A percentile compares a stretch with the other conserved stretches of the same genome.
phyloP scores from a whole-genome alignment of 148 eudicot species.

The Chenopodium berlandieri region DNA sequence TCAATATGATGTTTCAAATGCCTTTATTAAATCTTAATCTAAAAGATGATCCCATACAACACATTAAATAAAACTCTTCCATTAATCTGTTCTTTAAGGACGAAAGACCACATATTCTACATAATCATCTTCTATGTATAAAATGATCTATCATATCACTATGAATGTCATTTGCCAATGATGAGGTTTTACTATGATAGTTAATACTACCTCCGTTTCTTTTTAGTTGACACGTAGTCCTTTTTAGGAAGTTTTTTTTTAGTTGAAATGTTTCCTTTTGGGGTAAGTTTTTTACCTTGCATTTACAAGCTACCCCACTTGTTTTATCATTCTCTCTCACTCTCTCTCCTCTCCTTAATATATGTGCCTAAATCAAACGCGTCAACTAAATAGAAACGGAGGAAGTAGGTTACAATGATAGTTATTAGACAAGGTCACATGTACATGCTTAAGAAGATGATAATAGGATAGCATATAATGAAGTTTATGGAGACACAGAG shows the following conservation, averaged over 20 bases:
- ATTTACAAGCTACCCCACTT: too few species aligned
- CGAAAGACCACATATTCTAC: not conserved
- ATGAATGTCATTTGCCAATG: not conserved
- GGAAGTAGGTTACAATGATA: not conserved
- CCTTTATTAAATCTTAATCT: not conserved
- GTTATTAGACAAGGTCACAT: not conserved
- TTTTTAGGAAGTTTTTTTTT: too few species aligned
- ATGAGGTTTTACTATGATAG: not conserved
- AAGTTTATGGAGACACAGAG: not conserved
- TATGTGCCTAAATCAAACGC: too few species aligned
- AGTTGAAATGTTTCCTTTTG: too few species aligned
- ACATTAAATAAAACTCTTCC: not conserved
- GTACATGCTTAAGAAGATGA: not conserved
- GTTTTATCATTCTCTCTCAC: too few species aligned
- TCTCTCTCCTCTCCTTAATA: too few species aligned
- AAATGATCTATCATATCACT: not conserved
- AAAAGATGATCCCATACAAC: not conserved
- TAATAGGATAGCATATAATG: conserved; percentile 21
- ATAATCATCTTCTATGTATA: not conserved
- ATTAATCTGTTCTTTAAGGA: not conserved
- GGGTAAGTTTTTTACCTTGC: too few species aligned
- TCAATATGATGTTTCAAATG: not conserved
- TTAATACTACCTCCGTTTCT: too few species aligned
- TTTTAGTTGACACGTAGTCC: too few species aligned
- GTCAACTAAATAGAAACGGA: too few species aligned